Evolutionary conservation across 2,329 filamentous ascomycete species (phyloP).

Genomic region (Neopestalotiopsis sp.): DNA sequence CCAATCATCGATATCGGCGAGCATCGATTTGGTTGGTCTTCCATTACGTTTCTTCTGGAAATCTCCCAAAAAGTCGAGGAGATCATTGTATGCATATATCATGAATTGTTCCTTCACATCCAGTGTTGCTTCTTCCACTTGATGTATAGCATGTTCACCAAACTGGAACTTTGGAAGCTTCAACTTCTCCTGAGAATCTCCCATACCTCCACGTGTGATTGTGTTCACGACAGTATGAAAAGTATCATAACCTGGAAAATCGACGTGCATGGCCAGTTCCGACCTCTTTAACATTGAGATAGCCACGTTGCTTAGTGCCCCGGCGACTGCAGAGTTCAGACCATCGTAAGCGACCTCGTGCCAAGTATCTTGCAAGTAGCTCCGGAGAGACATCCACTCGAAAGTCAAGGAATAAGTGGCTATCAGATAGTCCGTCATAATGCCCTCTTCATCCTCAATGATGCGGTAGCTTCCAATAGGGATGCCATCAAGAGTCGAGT

Average conservation of each 20-base stretch:
- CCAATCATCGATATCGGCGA: constrained; percentile 38
- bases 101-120: not conserved
- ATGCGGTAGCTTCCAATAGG: constrained; percentile 51
- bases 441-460: constrained; percentile 43
- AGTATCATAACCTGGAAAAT: constrained; percentile 51
- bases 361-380: constrained; percentile 48
- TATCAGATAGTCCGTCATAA: constrained; percentile 48
- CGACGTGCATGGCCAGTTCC: constrained; percentile 45
- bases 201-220: constrained; percentile 43
- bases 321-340: constrained; percentile 53
- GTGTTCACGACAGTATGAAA: constrained; percentile 48
- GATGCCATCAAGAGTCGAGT: constrained; percentile 39
- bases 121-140: not conserved
- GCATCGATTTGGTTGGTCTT: not conserved
- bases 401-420: constrained; percentile 44
- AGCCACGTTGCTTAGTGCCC: constrained; percentile 46
- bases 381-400: constrained; percentile 46
- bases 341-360: constrained; percentile 48
- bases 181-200: constrained; percentile 18
- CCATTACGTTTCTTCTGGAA: not conserved
- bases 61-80: not conserved
- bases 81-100: not conserved
- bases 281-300: constrained; percentile 46
- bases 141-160: no score
- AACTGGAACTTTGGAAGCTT: not conserved